Evolutionary conservation across 208 protist species (phyloP).

Genomic region (Leishmania mexicana): DNA sequence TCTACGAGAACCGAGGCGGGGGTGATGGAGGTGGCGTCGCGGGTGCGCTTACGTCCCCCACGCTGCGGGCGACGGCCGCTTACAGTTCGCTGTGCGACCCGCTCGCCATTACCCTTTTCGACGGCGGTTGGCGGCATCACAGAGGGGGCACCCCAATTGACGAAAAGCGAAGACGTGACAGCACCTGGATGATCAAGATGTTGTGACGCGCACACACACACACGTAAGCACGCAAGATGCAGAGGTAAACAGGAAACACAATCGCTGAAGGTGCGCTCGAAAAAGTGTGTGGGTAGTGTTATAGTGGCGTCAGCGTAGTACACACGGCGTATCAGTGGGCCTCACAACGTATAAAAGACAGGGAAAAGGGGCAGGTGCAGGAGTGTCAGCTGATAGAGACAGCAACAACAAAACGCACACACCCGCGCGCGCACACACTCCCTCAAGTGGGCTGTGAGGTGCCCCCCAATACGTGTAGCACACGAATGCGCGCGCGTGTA

Average conservation of each 20-base stretch:
- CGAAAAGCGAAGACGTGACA: neutral
- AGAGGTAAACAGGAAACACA: neutral
- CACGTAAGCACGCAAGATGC: neutral
- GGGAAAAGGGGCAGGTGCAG: neutral
- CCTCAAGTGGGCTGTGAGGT: neutral
- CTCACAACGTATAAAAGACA: neutral
- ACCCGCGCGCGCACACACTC: slow-evolving; percentile 3
- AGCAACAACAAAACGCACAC: neutral
- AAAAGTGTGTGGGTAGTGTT: neutral
- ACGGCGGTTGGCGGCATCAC: slow-evolving; percentile 2
- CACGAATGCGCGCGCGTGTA: neutral
- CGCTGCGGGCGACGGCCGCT: neutral
- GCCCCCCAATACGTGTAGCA: neutral
- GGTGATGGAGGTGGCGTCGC: slow-evolving; percentile 4
- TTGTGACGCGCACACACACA: neutral
- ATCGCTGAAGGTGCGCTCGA: no score
- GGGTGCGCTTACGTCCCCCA: slow-evolving; percentile 12
- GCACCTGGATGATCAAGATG: neutral
- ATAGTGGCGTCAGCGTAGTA: neutral
- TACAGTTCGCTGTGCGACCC: neutral
- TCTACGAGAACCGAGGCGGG: neutral
- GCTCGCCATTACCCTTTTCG: slow-evolving; percentile 1
- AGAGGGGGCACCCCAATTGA: neutral
- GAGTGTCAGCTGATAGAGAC: neutral
- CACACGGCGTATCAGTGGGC: neutral